Base-by-base conservation (phyloP, 78 protist species). In the Isochrysis galbana region DNA sequence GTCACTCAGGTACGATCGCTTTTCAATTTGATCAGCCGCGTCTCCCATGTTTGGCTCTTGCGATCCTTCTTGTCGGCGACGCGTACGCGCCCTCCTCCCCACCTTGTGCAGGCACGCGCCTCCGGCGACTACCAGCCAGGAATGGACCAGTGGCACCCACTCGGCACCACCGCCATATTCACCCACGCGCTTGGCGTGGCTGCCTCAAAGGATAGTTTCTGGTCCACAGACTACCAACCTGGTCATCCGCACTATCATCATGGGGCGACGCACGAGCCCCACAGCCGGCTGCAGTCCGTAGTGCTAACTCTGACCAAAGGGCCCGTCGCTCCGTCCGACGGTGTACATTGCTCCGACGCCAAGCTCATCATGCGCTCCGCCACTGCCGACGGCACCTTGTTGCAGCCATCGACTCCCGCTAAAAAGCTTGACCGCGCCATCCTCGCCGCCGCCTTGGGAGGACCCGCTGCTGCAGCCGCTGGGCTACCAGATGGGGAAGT, bases 1-100 rank as follows among this genome's bases (percentile, higher is more conserved):
- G 96, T 93, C 48, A 90, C 96, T 25, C 94, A 95, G 23, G 94
- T 74, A 17, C 80, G 96, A 4, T n/a, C n/a, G n/a, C n/a, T n/a
- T n/a, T n/a, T n/a, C n/a, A n/a, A n/a, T n/a, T n/a, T n/a, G n/a
- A n/a, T n/a, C n/a, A n/a, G n/a, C n/a, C n/a, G n/a, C n/a, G n/a
- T n/a, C n/a, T n/a, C n/a, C n/a, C n/a, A n/a, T n/a, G n/a, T n/a
- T n/a, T n/a, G n/a, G n/a, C n/a, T n/a, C n/a, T n/a, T n/a, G n/a
- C n/a, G n/a, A n/a, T n/a, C n/a, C n/a, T n/a, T n/a, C n/a, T n/a
- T n/a, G n/a, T n/a, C n/a, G n/a, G n/a, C n/a, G n/a, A n/a, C n/a
- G n/a, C n/a, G n/a, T n/a, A n/a, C n/a, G n/a, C n/a, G n/a, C n/a
- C 92, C 94, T 72, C 34, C 92, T n/a, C 70, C 41, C 55, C 94